These are phyloP conservation scores for Dactylellina haptotyla DNA, from an alignment of 2,329 filamentous ascomycete genomes.

Conservation along the genomic window DNA sequence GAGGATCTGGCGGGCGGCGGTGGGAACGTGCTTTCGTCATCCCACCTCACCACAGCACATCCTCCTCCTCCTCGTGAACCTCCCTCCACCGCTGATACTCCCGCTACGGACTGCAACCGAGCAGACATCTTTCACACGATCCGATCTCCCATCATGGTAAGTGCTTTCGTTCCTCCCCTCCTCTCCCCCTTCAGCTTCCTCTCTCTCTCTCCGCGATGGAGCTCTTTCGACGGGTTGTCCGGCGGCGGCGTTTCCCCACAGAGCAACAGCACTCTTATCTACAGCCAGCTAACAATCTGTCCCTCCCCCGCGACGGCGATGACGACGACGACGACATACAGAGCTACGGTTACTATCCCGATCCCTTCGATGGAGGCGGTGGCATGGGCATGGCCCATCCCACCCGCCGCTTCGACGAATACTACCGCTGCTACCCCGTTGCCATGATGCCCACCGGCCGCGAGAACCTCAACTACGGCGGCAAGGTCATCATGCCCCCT, in stretches of 20 bases:
- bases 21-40: conserved; percentile 39
- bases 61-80: background rate
- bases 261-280: background rate
- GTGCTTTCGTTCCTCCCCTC: background rate
- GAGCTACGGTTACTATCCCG: conserved; percentile 63
- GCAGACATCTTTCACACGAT: background rate
- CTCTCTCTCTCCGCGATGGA: too few relatives aligned
- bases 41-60: conserved; percentile 26
- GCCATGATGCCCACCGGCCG: conserved; percentile 92
- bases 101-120: background rate
- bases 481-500: conserved; percentile 97
- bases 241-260: background rate
- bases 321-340: conserved; percentile 48
- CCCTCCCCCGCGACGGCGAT: conserved; percentile 62
- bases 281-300: conserved; percentile 31
- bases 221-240: conserved; percentile 1
- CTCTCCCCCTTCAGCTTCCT: too few relatives aligned
- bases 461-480: conserved; percentile 90
- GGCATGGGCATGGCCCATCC: too few relatives aligned
- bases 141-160: conserved; percentile 22
- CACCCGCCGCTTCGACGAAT: conserved; percentile 89
- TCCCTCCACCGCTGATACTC: background rate
- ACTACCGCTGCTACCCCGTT: conserved; percentile 96
- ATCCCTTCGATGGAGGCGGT: conserved; percentile 59
- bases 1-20: background rate